These are phyloP conservation scores for Microdochium paspali DNA, from an alignment of 2,329 filamentous ascomycete genomes.

Conservation along the genomic window DNA sequence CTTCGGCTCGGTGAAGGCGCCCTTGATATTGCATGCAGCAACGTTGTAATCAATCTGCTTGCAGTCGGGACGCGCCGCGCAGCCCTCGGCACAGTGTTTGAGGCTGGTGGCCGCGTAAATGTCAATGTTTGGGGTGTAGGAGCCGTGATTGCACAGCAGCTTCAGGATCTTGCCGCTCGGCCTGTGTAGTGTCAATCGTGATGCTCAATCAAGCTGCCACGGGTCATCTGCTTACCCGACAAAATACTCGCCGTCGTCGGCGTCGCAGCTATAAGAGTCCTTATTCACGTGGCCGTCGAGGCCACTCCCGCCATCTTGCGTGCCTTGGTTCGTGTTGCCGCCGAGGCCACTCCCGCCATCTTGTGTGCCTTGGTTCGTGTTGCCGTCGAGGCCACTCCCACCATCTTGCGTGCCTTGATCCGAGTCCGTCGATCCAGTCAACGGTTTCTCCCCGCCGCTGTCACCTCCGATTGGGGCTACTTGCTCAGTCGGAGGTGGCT, in stretches of 20 bases:
- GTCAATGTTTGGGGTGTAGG: not conserved
- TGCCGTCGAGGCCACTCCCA: not conserved
- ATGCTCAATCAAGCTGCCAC: not conserved
- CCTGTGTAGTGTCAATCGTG: not conserved
- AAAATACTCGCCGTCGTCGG: not conserved
- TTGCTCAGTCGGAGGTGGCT: too few relatives aligned
- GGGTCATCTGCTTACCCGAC: not conserved
- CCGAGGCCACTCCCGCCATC: not conserved
- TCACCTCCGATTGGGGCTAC: not conserved
- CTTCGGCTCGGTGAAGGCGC: not conserved
- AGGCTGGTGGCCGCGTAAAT: not conserved
- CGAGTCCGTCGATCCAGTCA: not conserved
- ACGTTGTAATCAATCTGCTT: not conserved
- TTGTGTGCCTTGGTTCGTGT: not conserved
- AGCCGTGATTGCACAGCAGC: not conserved
- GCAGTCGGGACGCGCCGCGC: not conserved
- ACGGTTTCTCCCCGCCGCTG: too few relatives aligned
- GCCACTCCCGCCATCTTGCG: not conserved
- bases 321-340: not conserved
- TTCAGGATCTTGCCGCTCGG: not conserved
- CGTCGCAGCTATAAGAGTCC: not conserved
- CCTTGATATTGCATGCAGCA: not conserved
- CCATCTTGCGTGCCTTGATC: not conserved
- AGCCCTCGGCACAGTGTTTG: not conserved
- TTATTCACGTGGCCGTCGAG: not conserved